Base-by-base conservation (phyloP, 805 yeast species). In the Ogataea neopini region DNA sequence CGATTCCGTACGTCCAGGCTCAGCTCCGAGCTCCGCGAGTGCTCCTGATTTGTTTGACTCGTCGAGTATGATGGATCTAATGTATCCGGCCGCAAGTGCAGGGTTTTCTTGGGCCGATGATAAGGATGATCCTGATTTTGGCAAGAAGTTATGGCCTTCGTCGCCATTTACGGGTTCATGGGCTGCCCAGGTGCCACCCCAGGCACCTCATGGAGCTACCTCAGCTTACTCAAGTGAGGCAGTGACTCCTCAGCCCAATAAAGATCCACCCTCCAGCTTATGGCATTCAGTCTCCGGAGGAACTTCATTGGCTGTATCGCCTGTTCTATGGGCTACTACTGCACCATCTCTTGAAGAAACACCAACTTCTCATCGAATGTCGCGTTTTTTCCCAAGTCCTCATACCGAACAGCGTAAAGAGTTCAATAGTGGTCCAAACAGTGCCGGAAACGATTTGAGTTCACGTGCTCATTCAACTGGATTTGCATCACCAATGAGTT, bases 311-410 rank as follows among this genome's bases (percentile, higher is more conserved):
- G 49, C 52, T 1, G 53, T 60, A 3, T 60, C 66, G 3, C 65
- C 64, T 8, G 54, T 46, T 3, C 28, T 59, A 26, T 61, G 66
- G 66, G 58, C 57, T 6, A 30, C 18, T 15, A 30, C 34, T 6
- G 18, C 9, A 3, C 18, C 34, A 13, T 47, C 53, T 2, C 28
- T 50, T 13, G 60, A 54, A n/a, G 61, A 58, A 20, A 60, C 63
- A 3, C 60, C 65, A 8, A 50, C 48, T 6, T 47, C 52, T 29
- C 56, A 54, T 30, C 49, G 67, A 17, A 61, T 62, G 57, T 63
- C 71, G 3, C 50, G 72, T 20, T 67, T 68, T 43, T 68, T 68
- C 43, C 72, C 72, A 2, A 63, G 68, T 28, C 71, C 71, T 3
- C 43, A 53, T 4, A 30, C 51, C 6, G 67, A 61, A 18, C 61